Base-by-base conservation (phyloP, 148 eudicot species). In the Chenopodium album region DNA sequence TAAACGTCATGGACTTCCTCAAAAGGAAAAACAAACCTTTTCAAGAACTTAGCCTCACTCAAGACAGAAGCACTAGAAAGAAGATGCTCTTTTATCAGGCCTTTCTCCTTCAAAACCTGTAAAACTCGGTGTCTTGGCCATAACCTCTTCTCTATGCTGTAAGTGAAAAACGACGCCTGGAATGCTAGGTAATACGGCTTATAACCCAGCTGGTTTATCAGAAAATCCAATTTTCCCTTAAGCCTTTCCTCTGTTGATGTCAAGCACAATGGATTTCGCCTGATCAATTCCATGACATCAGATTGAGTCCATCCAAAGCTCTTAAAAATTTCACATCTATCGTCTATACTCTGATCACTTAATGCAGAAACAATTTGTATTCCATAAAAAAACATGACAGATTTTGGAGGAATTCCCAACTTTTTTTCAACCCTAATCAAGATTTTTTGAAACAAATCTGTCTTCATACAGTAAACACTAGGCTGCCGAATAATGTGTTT, bases 141-240 rank as follows among this genome's bases (percentile, higher is more conserved):
- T 13, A 85, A 71, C 66, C 85, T 82, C 65, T 82, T 87, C 73
- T 87, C 82, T 69, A 82, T 63, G 65, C 84, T 85, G 41, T n/a
- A 74, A 65, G 60, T 46, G 2, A 84, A 70, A 5, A 85, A 41
- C 14, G 0, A 1, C 26, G 81, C 34, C 26, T 60, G 63, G 1
- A 74, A 7, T 2, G 77, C 72, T 60, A 86, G 32, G 76, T 76
- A 77, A 65, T 16, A 32, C 11, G 88, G 84, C 14, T 71, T 76
- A 62, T 75, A 82, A 31, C 82, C 72, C 16, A 74, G 73, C 44
- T 82, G 80, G 37, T 86, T 71, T 84, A 80, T 83, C 76, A 80
- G 50, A 80, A 83, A 86, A 26, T 72, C 71, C 86, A 83, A 77
- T 48, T 44, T 37, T 20, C 48, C 29, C 34, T 64, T 75, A 7